phyloP scores from a whole-genome alignment of 2,329 filamentous ascomycete genomes.

The Akanthomyces lecanii region DNA sequence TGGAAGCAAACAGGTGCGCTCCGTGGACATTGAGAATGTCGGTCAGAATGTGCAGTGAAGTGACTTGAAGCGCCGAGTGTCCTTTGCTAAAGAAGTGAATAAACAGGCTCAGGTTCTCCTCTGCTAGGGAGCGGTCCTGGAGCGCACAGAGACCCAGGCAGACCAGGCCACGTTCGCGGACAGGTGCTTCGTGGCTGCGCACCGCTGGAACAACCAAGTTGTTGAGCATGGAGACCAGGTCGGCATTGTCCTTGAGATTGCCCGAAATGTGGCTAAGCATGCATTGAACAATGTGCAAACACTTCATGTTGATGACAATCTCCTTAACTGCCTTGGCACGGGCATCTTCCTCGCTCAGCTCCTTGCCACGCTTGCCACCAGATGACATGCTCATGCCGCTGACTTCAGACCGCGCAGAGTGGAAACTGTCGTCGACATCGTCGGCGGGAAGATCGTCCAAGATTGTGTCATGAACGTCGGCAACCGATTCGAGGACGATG shows the following conservation, averaged over 20 bases:
- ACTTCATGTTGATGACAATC: conserved; percentile 98
- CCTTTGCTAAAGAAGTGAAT: conserved; percentile 95
- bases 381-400: conserved; percentile 60
- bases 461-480: conserved; percentile 94
- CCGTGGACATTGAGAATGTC: conserved; percentile 91
- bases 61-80: conserved; percentile 83
- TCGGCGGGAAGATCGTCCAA: conserved; percentile 61
- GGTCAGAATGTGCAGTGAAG: conserved; percentile 83
- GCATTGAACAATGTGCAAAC: conserved; percentile 92
- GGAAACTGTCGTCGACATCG: conserved; percentile 70
- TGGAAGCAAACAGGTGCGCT: conserved; percentile 64
- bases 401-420: conserved; percentile 84
- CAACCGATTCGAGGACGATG: conserved; percentile 85
- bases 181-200: conserved; percentile 84
- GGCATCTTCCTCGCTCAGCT: conserved; percentile 60
- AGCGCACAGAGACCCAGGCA: conserved; percentile 89
- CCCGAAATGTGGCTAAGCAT: conserved; percentile 92
- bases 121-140: conserved; percentile 83
- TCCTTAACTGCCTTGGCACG: conserved; percentile 76
- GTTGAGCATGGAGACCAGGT: conserved; percentile 96
- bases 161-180: conserved; percentile 83
- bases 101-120: conserved; percentile 88
- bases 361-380: conserved; percentile 39
- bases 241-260: conserved; percentile 80
- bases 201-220: conserved; percentile 95